A percentile compares a stretch with the other conserved stretches of the same genome.
Evolutionary conservation across 2,329 filamentous ascomycete species (phyloP).

Genomic region (Fusarium paranaense): DNA sequence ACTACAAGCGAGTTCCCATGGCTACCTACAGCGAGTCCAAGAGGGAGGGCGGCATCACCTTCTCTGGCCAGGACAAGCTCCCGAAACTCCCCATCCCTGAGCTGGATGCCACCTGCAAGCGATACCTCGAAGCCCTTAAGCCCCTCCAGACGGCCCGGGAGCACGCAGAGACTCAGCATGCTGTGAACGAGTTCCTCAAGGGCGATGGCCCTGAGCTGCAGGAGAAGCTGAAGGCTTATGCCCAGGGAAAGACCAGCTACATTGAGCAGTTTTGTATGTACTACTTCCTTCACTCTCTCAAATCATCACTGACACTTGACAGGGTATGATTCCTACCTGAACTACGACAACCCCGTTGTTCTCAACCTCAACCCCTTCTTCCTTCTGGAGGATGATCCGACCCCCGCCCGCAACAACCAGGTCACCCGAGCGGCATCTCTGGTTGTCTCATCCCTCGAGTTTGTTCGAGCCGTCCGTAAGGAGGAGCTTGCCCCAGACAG

Average conservation of each 20-base stretch:
- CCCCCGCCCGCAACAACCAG: conserved; percentile 94
- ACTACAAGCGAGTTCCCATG: conserved; percentile 62
- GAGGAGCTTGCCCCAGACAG: conserved; percentile 94
- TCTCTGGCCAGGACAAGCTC: conserved; percentile 86
- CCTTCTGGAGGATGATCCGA: conserved; percentile 95
- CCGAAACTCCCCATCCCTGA: conserved; percentile 95
- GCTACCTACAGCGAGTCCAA: conserved; percentile 64
- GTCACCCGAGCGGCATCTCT: conserved; percentile 94
- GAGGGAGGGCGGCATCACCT: conserved; percentile 82
- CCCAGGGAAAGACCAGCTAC: conserved; percentile 90
- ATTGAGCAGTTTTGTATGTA: conserved; percentile 95
- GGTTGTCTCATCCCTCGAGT: conserved; percentile 88
- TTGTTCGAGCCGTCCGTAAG: conserved; percentile 90
- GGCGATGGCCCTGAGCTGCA: conserved; percentile 86
- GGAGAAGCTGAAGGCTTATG: conserved; percentile 90
- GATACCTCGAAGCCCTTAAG: conserved; percentile 82
- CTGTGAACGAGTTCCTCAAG: conserved; percentile 85
- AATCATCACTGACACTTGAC: conserved; percentile 18
- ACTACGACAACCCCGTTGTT: conserved; percentile 97
- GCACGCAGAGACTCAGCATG: conserved; percentile 82
- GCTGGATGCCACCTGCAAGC: conserved; percentile 79
- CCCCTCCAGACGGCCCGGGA: conserved; percentile 86
- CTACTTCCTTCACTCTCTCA: not conserved
- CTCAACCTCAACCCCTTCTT: conserved; percentile 99
- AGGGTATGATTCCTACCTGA: conserved; percentile 99